Evolutionary conservation across 306 rosid genomes (phyloP), one percentile per base, ranked within the genome.

Genomic region (Begonia peltatifolia): DNA sequence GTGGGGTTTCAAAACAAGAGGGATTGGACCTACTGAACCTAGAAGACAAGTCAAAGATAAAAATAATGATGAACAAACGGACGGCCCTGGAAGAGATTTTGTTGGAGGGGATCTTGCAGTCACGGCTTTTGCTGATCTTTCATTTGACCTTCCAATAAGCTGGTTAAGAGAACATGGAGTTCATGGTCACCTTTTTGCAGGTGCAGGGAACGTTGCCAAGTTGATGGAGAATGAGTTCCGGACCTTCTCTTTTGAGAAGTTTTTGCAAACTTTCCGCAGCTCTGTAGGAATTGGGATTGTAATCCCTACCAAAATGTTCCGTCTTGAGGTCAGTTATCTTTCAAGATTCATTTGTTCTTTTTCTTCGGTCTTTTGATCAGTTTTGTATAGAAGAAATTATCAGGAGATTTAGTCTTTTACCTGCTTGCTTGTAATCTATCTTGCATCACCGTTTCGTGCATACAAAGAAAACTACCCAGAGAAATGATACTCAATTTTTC

Each of bases 21-120:
- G 94, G 57, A 66, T 86, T 56, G 88, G 99, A 59, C 96, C 88
- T 14, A 74, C 84, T 57, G 96, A 92, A 70, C 87, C 87, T 38
- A 71, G 73, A 58, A 81, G 96, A 59, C 73, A 63, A 66, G 64
- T 42, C 52, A 71, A 65, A 56, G 82, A 71, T 60, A 79, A 63
- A 66, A 55, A 53, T 60, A 49, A 54, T 58, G 63, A 62, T 55
- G 87, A 72, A 60, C 57, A 65, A 63, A 55, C 60, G 25, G 89
- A 78, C 49, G 59, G 82, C 58, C 54, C 78, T 58, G 63, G 67
- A 69, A 73, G 77, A 66, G 96, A 86, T 78, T 76, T 56, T 50
- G 15, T 86, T 71, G 99, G 99, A 61, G 99, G 99, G 68, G 99
- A 92, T 80, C 84, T 92, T 61, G 94, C 96, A 48, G 79, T 86